A percentile compares a stretch with the other conserved stretches of the same genome.
phyloP scores from a whole-genome alignment of 2,329 filamentous ascomycete species.

The Diaporthe humulicola region DNA sequence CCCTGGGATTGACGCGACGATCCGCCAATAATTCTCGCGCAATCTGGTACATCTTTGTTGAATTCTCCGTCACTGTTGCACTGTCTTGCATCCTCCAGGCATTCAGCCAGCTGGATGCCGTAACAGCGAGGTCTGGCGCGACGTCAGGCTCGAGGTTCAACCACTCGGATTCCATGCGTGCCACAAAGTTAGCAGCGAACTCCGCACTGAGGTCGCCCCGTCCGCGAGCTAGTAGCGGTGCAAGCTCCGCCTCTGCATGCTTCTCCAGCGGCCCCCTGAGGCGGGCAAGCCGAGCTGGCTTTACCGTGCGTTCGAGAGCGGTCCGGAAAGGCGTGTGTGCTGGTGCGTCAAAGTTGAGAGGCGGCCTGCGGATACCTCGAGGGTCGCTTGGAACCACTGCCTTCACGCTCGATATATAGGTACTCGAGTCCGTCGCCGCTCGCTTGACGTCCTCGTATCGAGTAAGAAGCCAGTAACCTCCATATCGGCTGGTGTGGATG shows the following conservation, averaged over 20 bases:
- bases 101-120: background rate
- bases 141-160: background rate
- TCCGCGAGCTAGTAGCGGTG: background rate
- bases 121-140: background rate
- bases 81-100: background rate
- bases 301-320: background rate
- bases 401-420: background rate
- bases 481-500: background rate
- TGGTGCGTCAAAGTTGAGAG: background rate
- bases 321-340: background rate
- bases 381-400: background rate
- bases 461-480: background rate
- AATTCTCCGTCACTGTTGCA: background rate
- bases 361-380: background rate
- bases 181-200: background rate
- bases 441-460: background rate
- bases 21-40: background rate
- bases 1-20: background rate
- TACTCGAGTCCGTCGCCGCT: background rate
- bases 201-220: background rate
- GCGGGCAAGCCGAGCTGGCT: background rate
- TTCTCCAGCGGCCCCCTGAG: background rate
- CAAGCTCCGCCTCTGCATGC: background rate
- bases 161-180: background rate
- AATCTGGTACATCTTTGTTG: background rate